These are phyloP conservation scores for Candida pseudofarinosa DNA, from an alignment of 805 yeast genomes.

Conservation along the genomic window DNA sequence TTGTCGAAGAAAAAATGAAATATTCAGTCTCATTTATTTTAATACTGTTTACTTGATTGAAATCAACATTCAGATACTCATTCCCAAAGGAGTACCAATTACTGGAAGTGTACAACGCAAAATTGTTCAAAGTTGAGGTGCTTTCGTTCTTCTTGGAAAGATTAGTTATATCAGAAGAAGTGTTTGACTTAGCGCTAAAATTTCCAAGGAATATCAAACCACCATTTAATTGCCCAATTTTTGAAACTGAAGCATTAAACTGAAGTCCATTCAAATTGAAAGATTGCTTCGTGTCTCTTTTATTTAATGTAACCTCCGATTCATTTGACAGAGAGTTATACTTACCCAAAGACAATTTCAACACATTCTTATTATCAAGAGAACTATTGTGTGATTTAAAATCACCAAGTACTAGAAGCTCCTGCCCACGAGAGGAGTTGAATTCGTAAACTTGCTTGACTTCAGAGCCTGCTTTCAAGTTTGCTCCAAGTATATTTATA, in stretches of 20 bases:
- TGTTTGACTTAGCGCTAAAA: constrained; percentile 27
- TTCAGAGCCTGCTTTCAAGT: constrained; percentile 24
- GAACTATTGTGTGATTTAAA: constrained; percentile 33
- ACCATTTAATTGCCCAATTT: constrained; percentile 15
- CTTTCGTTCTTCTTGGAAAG: constrained; percentile 26
- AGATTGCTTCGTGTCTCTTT: constrained; percentile 13
- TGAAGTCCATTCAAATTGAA: constrained; percentile 21
- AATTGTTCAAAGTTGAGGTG: constrained; percentile 23
- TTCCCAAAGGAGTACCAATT: constrained; percentile 44
- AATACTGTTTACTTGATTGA: constrained; percentile 28
- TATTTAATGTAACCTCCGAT: constrained; percentile 14
- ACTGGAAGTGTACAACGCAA: constrained; percentile 34
- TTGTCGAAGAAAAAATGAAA: constrained; percentile 32
- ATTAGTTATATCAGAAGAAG: constrained; percentile 20
- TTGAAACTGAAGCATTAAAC: constrained; percentile 27
- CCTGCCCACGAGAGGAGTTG: constrained; percentile 21
- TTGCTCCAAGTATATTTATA: constrained; percentile 32
- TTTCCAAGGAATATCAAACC: constrained; percentile 28
- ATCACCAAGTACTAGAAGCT: constrained; percentile 45
- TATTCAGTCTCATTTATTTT: constrained; percentile 38
- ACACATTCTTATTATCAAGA: constrained; percentile 23
- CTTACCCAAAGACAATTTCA: constrained; percentile 21
- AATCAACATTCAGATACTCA: constrained; percentile 16
- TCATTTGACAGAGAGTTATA: constrained; percentile 33
- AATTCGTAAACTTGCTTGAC: constrained; percentile 30